Conservation (phyloP, 2,329 filamentous ascomycete genomes). For the Leptographium wingfieldii region DNA sequence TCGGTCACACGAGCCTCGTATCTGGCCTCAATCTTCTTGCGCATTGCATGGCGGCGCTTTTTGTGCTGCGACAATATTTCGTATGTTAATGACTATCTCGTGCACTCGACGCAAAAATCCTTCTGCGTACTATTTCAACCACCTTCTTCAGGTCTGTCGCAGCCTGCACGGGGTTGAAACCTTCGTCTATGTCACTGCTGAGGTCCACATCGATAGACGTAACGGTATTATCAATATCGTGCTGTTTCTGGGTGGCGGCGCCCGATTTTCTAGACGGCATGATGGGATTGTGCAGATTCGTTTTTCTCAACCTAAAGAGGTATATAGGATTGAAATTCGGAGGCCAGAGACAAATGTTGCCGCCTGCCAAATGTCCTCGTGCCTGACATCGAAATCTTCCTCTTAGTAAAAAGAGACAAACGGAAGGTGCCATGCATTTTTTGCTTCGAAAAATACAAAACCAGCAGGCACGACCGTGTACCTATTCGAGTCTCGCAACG, state of each 20-base stretch:
- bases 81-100: not conserved
- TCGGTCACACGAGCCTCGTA: conserved; percentile 11
- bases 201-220: conserved; percentile 1
- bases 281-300: not conserved
- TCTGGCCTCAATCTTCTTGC: conserved; percentile 13
- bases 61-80: conserved; percentile 8
- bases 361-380: not conserved
- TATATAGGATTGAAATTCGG: not conserved
- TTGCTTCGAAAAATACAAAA: no score
- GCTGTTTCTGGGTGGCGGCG: not conserved
- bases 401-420: not conserved
- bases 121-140: conserved; percentile 9
- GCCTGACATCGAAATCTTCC: not conserved
- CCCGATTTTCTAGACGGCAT: not conserved
- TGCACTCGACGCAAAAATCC: not conserved
- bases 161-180: conserved; percentile 9
- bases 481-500: not conserved
- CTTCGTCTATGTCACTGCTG: conserved; percentile 2
- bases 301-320: not conserved
- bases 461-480: not conserved
- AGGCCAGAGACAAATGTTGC: not conserved
- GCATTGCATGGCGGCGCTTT: conserved; percentile 8
- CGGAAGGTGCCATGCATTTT: not conserved
- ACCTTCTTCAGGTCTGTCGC: conserved; percentile 9
- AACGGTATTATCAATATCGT: not conserved